Evolutionary conservation across 257 asterid species (phyloP).

Genomic region (Solanum paucissectum): DNA sequence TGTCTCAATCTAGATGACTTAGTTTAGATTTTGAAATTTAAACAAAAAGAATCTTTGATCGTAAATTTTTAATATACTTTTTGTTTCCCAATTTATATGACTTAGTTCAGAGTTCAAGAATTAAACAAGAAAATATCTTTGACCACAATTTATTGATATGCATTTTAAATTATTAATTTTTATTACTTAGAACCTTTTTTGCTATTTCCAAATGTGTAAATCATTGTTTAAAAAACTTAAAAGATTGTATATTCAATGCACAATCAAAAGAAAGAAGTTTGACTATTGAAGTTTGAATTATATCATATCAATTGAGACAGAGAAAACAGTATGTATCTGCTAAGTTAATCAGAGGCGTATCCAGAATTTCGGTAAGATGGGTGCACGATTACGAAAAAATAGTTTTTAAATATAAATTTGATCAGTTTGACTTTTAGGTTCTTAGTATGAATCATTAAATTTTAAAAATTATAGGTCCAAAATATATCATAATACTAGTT

Average conservation of each 20-base stretch:
- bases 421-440: no score
- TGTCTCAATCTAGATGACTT: background rate
- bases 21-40: background rate
- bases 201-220: background rate
- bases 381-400: no score
- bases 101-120: background rate
- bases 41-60: no score
- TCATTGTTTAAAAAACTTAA: background rate
- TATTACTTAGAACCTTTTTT: background rate
- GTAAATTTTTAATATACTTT: background rate
- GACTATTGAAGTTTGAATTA: background rate
- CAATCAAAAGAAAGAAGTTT: background rate
- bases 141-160: background rate
- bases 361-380: no score
- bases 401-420: no score
- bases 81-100: background rate
- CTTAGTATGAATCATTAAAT: no score
- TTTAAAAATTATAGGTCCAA: no score
- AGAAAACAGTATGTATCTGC: background rate
- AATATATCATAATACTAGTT: no score
- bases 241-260: background rate
- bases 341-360: no score
- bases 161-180: background rate
- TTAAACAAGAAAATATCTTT: background rate
- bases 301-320: background rate